Percentiles rank a stretch among this genome's conserved stretches.
phyloP scores from a whole-genome alignment of 441 rosid species.

The Dalechampia spathulata region DNA sequence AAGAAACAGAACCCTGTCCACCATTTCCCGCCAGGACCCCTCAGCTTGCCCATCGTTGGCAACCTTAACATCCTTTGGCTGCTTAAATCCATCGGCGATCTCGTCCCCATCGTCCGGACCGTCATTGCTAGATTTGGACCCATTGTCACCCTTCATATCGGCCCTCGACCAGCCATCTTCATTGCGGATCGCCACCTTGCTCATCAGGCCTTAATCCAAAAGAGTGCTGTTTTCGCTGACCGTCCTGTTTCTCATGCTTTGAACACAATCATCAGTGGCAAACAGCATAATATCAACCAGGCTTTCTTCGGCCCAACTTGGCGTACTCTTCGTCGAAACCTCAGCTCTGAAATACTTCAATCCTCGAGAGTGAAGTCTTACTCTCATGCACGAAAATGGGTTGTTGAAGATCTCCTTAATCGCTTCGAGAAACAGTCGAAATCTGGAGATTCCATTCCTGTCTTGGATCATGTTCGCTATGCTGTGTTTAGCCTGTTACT shows the following conservation, averaged over 20 bases:
- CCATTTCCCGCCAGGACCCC: background rate
- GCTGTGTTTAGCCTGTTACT: constrained; percentile 35
- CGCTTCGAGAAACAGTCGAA: constrained; percentile 9
- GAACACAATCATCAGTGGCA: background rate
- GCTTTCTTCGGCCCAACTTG: constrained; percentile 31
- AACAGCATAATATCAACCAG: constrained; percentile 19
- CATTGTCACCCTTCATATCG: constrained; percentile 16
- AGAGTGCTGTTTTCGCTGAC: constrained; percentile 16
- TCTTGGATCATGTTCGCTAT: constrained; percentile 20
- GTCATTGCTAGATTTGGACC: constrained; percentile 25
- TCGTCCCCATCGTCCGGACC: constrained; percentile 3
- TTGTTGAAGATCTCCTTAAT: constrained; percentile 17
- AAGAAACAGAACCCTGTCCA: background rate
- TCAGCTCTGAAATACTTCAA: constrained; percentile 32
- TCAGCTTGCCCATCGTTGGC: background rate
- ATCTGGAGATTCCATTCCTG: constrained; percentile 12
- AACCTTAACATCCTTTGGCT: background rate
- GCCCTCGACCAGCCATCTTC: constrained; percentile 15
- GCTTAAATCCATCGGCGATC: background rate
- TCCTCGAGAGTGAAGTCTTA: constrained; percentile 26
- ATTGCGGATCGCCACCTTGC: constrained; percentile 16
- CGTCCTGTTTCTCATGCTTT: constrained; percentile 16
- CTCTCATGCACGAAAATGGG: constrained; percentile 29
- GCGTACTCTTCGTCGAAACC: constrained; percentile 38
- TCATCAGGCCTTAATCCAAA: constrained; percentile 18